Conservation (phyloP, 1,284 basidiomycete genomes). For the Marasmius oreades region DNA sequence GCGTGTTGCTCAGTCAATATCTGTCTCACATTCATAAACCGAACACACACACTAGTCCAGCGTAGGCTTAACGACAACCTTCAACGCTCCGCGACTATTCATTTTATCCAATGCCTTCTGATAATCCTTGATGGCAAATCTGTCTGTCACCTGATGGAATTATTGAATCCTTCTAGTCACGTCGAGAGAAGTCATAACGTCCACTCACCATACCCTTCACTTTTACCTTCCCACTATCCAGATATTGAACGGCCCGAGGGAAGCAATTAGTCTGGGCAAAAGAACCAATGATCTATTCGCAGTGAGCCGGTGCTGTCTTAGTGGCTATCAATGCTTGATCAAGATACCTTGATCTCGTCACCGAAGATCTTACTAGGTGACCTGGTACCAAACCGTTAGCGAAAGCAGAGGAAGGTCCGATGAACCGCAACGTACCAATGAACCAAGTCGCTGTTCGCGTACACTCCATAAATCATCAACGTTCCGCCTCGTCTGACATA, state of each 20-base stretch:
- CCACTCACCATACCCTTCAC: slow-evolving; percentile 75
- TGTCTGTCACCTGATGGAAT: slow-evolving; percentile 58
- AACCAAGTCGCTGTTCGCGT: slow-evolving; percentile 69
- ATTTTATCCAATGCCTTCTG: slow-evolving; percentile 83
- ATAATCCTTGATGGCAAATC: slow-evolving; percentile 75
- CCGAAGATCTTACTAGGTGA: slow-evolving; percentile 60
- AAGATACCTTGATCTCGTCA: slow-evolving; percentile 74
- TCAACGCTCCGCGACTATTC: slow-evolving; percentile 66
- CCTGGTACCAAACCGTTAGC: slow-evolving; percentile 11
- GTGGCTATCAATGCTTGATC: background rate
- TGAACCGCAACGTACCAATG: slow-evolving; percentile 69
- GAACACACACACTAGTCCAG: background rate
- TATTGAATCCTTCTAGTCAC: background rate
- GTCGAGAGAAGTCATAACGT: background rate
- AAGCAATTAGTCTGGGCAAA: slow-evolving; percentile 86
- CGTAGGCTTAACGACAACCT: slow-evolving; percentile 56
- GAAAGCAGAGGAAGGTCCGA: slow-evolving; percentile 29
- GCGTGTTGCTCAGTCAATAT: no score
- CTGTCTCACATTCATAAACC: no score
- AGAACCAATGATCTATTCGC: slow-evolving; percentile 74
- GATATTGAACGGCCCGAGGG: slow-evolving; percentile 83
- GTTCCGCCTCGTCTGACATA: slow-evolving; percentile 80
- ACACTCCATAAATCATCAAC: slow-evolving; percentile 74
- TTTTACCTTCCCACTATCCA: slow-evolving; percentile 80
- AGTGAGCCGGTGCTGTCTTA: slow-evolving; percentile 7